A percentile compares a stretch with the other conserved stretches of the same genome.
Conservation (phyloP, 495 filamentous ascomycete genomes). For the Apiosordaria backusii region DNA sequence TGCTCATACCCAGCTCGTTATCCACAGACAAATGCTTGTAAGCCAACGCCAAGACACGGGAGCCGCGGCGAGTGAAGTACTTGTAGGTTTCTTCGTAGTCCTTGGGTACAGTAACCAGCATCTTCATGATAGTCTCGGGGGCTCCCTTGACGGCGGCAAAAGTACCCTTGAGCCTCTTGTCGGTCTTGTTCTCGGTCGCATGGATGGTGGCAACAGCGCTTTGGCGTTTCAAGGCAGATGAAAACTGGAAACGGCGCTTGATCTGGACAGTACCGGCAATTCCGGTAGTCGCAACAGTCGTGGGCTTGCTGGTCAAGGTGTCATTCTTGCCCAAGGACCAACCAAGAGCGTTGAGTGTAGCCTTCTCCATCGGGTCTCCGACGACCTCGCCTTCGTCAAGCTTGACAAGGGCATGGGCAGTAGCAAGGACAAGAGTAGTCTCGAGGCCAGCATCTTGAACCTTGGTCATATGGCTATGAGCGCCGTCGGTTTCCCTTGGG, state of each 20-base stretch:
- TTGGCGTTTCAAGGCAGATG: slow-evolving; percentile 90
- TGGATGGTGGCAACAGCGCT: slow-evolving; percentile 85
- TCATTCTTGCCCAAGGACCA: slow-evolving; percentile 91
- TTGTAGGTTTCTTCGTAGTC: slow-evolving; percentile 99
- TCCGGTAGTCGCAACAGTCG: slow-evolving; percentile 40
- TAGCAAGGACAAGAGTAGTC: slow-evolving; percentile 91
- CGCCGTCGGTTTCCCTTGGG: slow-evolving; percentile 66
- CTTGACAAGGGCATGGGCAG: slow-evolving; percentile 91
- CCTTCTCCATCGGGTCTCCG: slow-evolving; percentile 98
- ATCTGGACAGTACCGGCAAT: slow-evolving; percentile 70
- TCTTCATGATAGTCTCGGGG: slow-evolving; percentile 90
- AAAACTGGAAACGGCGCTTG: slow-evolving; percentile 97
- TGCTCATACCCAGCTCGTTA: slow-evolving; percentile 71
- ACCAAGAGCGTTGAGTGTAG: slow-evolving; percentile 80
- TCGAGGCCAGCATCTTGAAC: slow-evolving; percentile 64
- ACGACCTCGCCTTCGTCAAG: slow-evolving; percentile 96
- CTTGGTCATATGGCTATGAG: slow-evolving; percentile 67
- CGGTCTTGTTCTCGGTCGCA: slow-evolving; percentile 60
- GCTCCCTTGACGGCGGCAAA: slow-evolving; percentile 96
- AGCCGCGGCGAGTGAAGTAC: slow-evolving; percentile 92
- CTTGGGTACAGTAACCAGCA: slow-evolving; percentile 77
- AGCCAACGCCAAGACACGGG: slow-evolving; percentile 86
- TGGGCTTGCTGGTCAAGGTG: slow-evolving; percentile 60
- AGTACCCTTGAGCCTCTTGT: slow-evolving; percentile 70
- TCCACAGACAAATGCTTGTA: slow-evolving; percentile 86